phyloP scores from a whole-genome alignment of 2,329 filamentous ascomycete species.

The Exophiala spinifera region DNA sequence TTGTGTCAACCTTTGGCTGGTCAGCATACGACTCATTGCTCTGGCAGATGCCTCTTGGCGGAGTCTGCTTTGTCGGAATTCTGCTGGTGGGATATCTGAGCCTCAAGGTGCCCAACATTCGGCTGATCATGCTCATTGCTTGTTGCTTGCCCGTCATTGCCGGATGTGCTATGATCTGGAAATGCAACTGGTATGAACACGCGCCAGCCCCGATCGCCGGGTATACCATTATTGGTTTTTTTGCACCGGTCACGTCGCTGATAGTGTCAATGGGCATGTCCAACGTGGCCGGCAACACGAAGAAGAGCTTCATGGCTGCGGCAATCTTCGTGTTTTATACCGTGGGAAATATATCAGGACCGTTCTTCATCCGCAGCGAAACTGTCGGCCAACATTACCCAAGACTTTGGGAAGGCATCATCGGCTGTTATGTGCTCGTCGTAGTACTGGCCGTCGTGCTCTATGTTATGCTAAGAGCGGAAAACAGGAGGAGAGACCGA shows the following conservation, averaged over 20 bases:
- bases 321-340: slow-evolving; percentile 74
- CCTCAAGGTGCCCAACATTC: slow-evolving; percentile 58
- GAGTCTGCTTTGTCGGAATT: slow-evolving; percentile 64
- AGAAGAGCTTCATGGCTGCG: slow-evolving; percentile 73
- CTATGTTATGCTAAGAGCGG: slow-evolving; percentile 58
- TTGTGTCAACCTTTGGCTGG: slow-evolving; percentile 69
- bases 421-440: slow-evolving; percentile 65
- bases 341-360: slow-evolving; percentile 72
- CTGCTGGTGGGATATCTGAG: slow-evolving; percentile 64
- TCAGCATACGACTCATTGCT: slow-evolving; percentile 63
- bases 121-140: slow-evolving; percentile 61
- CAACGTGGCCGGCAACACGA: slow-evolving; percentile 73
- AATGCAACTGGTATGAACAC: slow-evolving; percentile 59
- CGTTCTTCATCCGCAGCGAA: slow-evolving; percentile 66
- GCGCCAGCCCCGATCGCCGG: slow-evolving; percentile 66
- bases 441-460: slow-evolving; percentile 56
- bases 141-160: slow-evolving; percentile 72
- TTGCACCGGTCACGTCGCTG: slow-evolving; percentile 67
- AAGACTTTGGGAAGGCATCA: slow-evolving; percentile 66
- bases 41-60: slow-evolving; percentile 72
- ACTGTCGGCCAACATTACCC: slow-evolving; percentile 67
- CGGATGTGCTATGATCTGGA: slow-evolving; percentile 73
- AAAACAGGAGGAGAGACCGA: slow-evolving; percentile 54
- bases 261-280: slow-evolving; percentile 58
- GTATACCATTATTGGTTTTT: slow-evolving; percentile 70